These are phyloP conservation scores for Quercus mongolica DNA, from an alignment of 306 rosid genomes.

Conservation along the genomic window DNA sequence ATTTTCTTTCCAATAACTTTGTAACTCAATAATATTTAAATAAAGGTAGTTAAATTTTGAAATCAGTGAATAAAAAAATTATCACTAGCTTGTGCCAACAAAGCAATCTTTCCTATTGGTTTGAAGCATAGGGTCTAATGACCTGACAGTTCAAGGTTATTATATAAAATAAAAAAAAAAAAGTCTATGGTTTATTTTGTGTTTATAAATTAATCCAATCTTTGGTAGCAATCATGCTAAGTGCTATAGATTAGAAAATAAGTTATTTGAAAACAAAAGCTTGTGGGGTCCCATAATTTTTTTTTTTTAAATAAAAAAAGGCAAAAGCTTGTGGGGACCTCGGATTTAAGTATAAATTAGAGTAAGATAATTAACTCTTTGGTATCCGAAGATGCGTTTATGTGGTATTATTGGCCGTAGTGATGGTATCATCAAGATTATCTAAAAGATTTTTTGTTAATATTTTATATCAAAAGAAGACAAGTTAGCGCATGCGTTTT, in stretches of 20 bases:
- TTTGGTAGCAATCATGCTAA: background rate
- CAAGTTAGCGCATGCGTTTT: slow-evolving; percentile 19
- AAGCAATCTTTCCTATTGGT: slow-evolving; percentile 1
- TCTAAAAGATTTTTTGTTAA: slow-evolving; percentile 13
- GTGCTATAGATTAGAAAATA: background rate
- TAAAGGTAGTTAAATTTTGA: background rate
- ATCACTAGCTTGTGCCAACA: background rate
- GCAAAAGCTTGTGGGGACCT: slow-evolving; percentile 29
- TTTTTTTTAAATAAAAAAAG: too few relatives aligned
- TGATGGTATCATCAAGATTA: slow-evolving; percentile 28
- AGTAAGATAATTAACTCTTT: slow-evolving; percentile 20
- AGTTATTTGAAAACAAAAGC: slow-evolving; percentile 21
- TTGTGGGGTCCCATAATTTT: slow-evolving; percentile 18
- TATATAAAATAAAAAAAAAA: background rate
- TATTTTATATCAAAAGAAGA: slow-evolving; percentile 21
- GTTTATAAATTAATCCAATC: slow-evolving; percentile 4
- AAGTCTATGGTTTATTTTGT: background rate
- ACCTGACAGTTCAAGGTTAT: slow-evolving; percentile 1
- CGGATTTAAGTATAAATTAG: slow-evolving; percentile 31
- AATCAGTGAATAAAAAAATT: background rate
- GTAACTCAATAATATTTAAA: background rate
- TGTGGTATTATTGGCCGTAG: slow-evolving; percentile 13
- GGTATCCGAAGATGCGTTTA: slow-evolving; percentile 32
- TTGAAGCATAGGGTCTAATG: background rate
- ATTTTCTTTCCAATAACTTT: background rate